Conservation (phyloP, 2,329 filamentous ascomycete genomes). For the Fusarium brachygibbosum region DNA sequence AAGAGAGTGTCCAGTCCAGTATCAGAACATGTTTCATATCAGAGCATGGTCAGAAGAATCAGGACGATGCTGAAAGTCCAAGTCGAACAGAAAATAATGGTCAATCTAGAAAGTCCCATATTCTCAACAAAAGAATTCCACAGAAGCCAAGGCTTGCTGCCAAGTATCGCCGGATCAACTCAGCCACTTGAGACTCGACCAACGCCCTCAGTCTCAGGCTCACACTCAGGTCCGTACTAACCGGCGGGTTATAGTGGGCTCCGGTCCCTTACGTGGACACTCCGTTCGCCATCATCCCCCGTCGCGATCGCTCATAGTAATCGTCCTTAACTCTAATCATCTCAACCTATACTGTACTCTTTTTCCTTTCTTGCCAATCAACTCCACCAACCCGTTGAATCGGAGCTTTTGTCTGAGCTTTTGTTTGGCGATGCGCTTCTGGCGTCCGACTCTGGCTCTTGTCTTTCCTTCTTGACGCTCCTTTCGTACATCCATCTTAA, state of each 20-base stretch:
- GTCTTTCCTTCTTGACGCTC: conserved; percentile 49
- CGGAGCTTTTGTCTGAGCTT: conserved; percentile 12
- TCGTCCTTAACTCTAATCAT: conserved; percentile 17
- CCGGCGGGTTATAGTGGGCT: conserved; percentile 36
- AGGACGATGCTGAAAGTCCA: background rate
- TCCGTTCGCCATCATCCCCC: conserved; percentile 43
- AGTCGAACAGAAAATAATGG: background rate
- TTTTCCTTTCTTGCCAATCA: conserved; percentile 14
- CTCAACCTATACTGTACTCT: conserved; percentile 24
- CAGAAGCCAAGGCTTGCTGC: conserved; percentile 26
- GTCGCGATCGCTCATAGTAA: conserved; percentile 33
- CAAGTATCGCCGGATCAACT: conserved; percentile 39
- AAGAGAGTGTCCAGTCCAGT: conserved; percentile 12
- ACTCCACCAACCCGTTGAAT: conserved; percentile 18
- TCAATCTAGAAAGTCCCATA: background rate
- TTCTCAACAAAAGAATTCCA: background rate
- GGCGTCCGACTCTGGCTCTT: conserved; percentile 33
- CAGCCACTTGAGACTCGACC: conserved; percentile 36
- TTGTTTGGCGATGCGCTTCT: conserved; percentile 45
- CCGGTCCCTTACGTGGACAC: conserved; percentile 50
- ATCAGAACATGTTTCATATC: background rate
- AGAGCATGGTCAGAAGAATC: background rate
- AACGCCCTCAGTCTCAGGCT: conserved; percentile 15
- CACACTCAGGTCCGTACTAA: conserved; percentile 37
- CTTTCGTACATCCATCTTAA: conserved; percentile 38